Evolutionary conservation across 192 early-diverging fungal species (phyloP), one percentile per base, ranked within the genome.

Genomic region (Entophlyctis helioformis): DNA sequence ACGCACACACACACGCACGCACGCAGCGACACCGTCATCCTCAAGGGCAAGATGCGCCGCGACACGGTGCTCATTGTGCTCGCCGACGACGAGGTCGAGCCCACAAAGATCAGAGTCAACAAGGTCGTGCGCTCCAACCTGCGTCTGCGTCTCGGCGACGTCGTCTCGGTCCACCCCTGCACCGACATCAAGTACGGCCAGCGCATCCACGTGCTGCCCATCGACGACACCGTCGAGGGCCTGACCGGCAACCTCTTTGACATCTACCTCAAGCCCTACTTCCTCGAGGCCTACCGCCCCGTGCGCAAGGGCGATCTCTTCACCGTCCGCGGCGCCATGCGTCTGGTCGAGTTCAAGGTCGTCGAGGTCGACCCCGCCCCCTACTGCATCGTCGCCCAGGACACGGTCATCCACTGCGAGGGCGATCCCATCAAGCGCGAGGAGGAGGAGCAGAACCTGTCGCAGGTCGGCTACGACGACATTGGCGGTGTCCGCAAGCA

Each of bases 391-490:
- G 92, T 98, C 36, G 87, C 86, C 25, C 88, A 87, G 74, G 95
- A 98, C 52, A 98, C 95, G 19, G 85, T 90, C 5, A 98, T 98
- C 59, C 89, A 96, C 69, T 90, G 85, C 60, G 95, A 98, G 61
- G 95, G 95, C 45, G 95, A 98, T 28, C 89, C 95, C 10, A 91
- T 98, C 66, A 92, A 90, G 74, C 88, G 95, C 40, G 95, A 98
- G 67, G 95, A 98, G 50, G 93, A 98, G 64, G 95, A 98, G 56
- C 75, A 82, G 53, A 84, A 80, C 48, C 66, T 92, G 36, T 87
- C 81, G 62, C 87, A 85, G 35, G 87, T 98, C 47, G 95, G 95
- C 36, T 98, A 98, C 57, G 95, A 98, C 58, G 91, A 96, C 57
- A 88, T 98, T 72, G 95, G 95, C 57, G 95, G 95, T 42, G 89